Base-by-base conservation (phyloP, 2,329 filamentous ascomycete species). In the Penicillium sp. region DNA sequence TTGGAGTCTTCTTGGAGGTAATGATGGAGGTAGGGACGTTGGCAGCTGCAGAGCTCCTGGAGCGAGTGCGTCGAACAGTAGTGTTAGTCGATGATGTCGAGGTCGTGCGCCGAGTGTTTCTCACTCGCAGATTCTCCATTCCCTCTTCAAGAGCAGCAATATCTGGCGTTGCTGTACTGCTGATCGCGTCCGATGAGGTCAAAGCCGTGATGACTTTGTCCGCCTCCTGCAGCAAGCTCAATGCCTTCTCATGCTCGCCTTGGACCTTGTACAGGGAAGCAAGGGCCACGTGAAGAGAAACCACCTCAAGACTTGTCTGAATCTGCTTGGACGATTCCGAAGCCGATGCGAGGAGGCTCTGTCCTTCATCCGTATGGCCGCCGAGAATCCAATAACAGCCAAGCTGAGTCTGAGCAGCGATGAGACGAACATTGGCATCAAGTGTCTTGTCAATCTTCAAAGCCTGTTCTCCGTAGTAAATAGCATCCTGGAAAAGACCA, bases 401-500 rank as follows among this genome's bases (percentile, higher is more conserved):
- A 46, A 78, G 64, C 59, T 79, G 63, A 45, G 75, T 73, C 62
- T 77, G 70, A 42, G 76, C 78, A 36, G 78, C 73, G 18, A 76
- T 70, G 26, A 76, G 67, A 1, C 80, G 73, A 12, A 85, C 78
- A 33, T 81, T 78, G 0, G 88, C 85, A 44, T 81, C 77, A 8
- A 88, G 82, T n/a, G 81, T 83, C 53, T 81, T 79, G 21, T 89
- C 89, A 54, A 95, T 82, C 64, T 88, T 90, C 49, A 87, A 79
- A 0, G 91, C 91, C 63, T 94, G 88, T 61, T 96, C 88, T 1
- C 88, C 86, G 61, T 95, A 95, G 68, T 92, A 94, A 0, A 93
- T 75, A 2, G 93, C 93, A 69, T 97, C 93, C 54, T 90, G 86
- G 58, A 91, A 90, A 73, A 95, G 82, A 26, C 94, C 94, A 57